Evolutionary conservation across 2,329 filamentous ascomycete genomes (phyloP), one percentile per base, ranked within the genome.

Genomic region (Ceratocystis alfenasii): DNA sequence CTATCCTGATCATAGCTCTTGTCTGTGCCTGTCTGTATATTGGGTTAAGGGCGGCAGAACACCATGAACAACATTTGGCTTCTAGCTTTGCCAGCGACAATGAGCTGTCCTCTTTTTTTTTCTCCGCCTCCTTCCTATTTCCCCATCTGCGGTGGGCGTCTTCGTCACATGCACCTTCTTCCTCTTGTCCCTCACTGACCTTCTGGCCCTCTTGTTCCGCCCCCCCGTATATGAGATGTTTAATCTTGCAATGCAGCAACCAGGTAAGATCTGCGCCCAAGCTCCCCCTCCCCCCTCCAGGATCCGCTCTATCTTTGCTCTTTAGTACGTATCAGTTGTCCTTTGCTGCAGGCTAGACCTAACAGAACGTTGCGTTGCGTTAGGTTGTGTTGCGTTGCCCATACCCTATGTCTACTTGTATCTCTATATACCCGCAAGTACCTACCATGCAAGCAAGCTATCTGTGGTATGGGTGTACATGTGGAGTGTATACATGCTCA

Each of bases 211-310:
- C 46, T 22, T 22, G n/a, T 22, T 20, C 46, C n/a, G 6, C 6
- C 53, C 8, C 53, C 22, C 53, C 53, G 53, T 57, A 22, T 50
- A 57, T 57, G 53, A 57, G 53, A 57, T 17, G 22, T 57, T 57
- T 57, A 57, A 57, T 30, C 53, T 57, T 57, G 53, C 53, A 57
- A 57, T 57, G 22, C 53, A 57, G 30, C 53, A 30, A 30, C 10
- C 22, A 28, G 53, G 53, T 22, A 57, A 57, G 53, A 57, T 57
- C 53, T 57, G 53, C 53, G 1, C 25, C 30, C n/a, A 25, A 55
- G 12, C 22, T 28, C 25, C 20, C 53, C 53, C 6, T 57, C 17
- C 25, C 25, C 46, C 50, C 22, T 57, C 53, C 15, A n/a, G 22
- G 25, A 57, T 57, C 25, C 53, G 15, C 53, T 57, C 28, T 28